Base-by-base conservation (phyloP, 495 filamentous ascomycete genomes). In the Echria macrotheca region DNA sequence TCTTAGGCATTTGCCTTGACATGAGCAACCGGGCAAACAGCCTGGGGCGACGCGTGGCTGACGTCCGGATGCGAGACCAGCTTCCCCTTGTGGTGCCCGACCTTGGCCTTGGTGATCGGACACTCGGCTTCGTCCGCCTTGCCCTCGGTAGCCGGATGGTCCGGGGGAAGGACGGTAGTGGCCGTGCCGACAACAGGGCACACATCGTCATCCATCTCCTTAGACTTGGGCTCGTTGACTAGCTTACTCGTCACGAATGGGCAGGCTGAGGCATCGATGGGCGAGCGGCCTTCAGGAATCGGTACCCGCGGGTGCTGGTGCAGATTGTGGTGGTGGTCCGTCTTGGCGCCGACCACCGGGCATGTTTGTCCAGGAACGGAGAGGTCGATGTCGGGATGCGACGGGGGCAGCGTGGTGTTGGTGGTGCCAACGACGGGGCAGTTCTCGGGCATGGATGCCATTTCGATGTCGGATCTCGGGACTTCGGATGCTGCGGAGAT, bases 51-150 rank as follows among this genome's bases (percentile, higher is more conserved):
- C 4, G 58, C 64, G 0, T 47, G 38, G 18, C 37, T 44, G 32
- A 73, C 52, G 17, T 55, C 61, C 7, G 71, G 71, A 41, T 73
- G 71, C 5, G 50, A 65, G 23, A 58, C 32, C n/a, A 74, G 55
- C 49, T 63, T 69, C 25, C 69, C 70, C 57, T 71, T 69, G 47
- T 74, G 70, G 39, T 74, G 70, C 10, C 67, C 70, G 1, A 74
- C 65, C 47, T 59, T 61, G 29, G 71, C 71, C 60, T 73, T 73
- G 21, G 73, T 76, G 33, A 79, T 64, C 5, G 74, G 74, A 52
- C 76, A 78, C 40, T 69, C 68, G 19, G 55, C 66, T 9, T 72
- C 70, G 50, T 72, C 70, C 6, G 49, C 54, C 44, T 62, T 65
- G 43, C 60, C 68, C 1, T 64, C 60, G 5, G 69, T 70, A 17